Evolutionary conservation across 1,284 basidiomycete species (phyloP), one percentile per base, ranked within the genome.

Genomic region (Ganoderma resinaceum): DNA sequence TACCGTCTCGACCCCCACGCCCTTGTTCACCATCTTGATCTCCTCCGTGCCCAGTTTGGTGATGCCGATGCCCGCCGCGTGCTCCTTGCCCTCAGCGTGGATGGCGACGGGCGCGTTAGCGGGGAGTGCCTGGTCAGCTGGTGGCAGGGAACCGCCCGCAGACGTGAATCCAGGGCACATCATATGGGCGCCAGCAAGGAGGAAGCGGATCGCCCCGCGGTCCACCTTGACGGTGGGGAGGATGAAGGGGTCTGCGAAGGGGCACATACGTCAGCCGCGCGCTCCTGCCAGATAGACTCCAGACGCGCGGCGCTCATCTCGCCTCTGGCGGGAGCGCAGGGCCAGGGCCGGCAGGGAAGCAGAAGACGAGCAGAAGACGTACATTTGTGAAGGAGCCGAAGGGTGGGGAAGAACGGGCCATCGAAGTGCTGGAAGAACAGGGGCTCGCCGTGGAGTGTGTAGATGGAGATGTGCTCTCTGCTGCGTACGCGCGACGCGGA

Each of bases 391-490:
- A 99, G 83, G 6, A 99, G 80, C 71, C 92, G 89, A 70, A 99
- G 83, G 1, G 95, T 96, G 3, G 98, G 97, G 77, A 92, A 92
- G 77, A 95, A 91, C 0, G 95, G 95, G 0, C 95, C 96, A 80
- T 99, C 97, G 78, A 95, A 97, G 81, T 98, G 96, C 80, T 99
- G 97, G 85, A 98, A 97, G 82, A 98, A 95, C 68, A 99, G 80
- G 6, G 97, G 96, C 77, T 94, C 91, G 59, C 91, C 87, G 72
- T 96, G 88, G 43, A 97, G 84, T 1, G 96, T 93, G 80, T 95
- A 96, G 78, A 99, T 94, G 65, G 95, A 95, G 74, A 99, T 88
- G 79, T 98, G 95, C 73, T 99, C 97, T 89, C 94, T 94, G 83
- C 97, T 98, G 79, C 78, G 74, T 49, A 69, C 63, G 53, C 31